A percentile compares a stretch with the other conserved stretches of the same genome.
Conservation (phyloP, 2,329 filamentous ascomycete species). For the Colletotrichum karsti region DNA sequence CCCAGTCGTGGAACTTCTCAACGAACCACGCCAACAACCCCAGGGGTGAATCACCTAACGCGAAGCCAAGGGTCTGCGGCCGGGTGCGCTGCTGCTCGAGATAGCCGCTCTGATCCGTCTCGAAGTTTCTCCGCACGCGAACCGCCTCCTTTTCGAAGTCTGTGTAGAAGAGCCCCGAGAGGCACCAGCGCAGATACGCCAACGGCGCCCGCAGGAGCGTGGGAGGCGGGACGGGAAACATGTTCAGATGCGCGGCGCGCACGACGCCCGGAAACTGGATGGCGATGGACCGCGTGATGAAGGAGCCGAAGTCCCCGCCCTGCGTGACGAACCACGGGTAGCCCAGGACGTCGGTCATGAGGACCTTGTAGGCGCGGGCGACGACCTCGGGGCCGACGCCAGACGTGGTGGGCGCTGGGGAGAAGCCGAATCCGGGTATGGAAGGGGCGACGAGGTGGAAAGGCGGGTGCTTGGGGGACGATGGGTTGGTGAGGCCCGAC, state of each 20-base stretch:
- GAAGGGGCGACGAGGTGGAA: constrained; percentile 57
- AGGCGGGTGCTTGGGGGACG: constrained; percentile 37
- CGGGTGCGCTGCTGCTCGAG: neutral
- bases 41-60: constrained; percentile 40
- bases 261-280: constrained; percentile 11
- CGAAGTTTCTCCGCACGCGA: neutral
- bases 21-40: constrained; percentile 28
- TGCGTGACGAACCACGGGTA: constrained; percentile 44
- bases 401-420: constrained; percentile 36
- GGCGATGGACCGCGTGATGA: constrained; percentile 29
- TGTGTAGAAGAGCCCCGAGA: neutral
- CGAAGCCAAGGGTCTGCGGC: neutral
- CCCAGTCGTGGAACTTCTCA: constrained; percentile 29
- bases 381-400: constrained; percentile 41
- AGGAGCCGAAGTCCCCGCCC: constrained; percentile 39
- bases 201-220: neutral
- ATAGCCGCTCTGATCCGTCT: neutral
- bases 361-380: constrained; percentile 41
- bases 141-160: neutral
- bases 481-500: constrained; percentile 34
- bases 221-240: constrained; percentile 12
- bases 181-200: neutral
- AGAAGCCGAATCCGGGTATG: constrained; percentile 54
- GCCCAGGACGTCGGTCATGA: constrained; percentile 48
- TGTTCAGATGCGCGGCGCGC: constrained; percentile 15